A percentile compares a stretch with the other conserved stretches of the same genome.
Conservation (phyloP, 306 rosid species). For the Rosa persica region DNA sequence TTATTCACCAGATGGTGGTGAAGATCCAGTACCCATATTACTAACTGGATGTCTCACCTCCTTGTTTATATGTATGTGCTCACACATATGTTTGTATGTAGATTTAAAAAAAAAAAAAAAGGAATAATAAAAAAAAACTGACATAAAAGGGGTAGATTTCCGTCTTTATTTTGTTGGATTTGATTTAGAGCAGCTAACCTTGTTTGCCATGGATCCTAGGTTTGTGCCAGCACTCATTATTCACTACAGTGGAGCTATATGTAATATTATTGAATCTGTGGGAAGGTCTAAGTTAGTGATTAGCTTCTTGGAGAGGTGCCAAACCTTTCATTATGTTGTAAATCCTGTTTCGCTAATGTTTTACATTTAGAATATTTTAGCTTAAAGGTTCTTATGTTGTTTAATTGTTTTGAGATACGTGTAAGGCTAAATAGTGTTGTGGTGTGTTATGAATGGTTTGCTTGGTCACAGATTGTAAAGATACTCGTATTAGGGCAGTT, state of each 20-base stretch:
- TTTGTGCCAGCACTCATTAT: neutral
- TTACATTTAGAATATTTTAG: neutral
- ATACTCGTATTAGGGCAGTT: neutral
- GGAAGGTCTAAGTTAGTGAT: neutral
- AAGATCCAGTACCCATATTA: neutral
- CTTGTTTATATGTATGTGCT: neutral
- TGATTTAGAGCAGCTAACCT: neutral
- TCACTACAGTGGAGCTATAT: neutral
- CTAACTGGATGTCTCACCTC: neutral
- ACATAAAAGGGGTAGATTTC: neutral
- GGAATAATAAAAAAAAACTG: no score
- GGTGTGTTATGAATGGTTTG: neutral
- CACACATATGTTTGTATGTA: neutral
- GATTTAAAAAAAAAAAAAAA: neutral
- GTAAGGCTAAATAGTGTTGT: neutral
- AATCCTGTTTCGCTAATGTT: neutral
- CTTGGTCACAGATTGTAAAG: neutral
- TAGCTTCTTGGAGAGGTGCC: neutral
- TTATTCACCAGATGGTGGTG: neutral
- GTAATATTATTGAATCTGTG: neutral
- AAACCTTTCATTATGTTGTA: neutral
- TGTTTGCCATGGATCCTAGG: neutral
- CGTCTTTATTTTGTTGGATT: neutral
- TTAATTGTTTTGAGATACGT: neutral
- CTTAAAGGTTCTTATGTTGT: neutral